A percentile compares a stretch with the other conserved stretches of the same genome.
Conservation (phyloP, 208 protist genomes). For the Acanthamoeba healyi region DNA sequence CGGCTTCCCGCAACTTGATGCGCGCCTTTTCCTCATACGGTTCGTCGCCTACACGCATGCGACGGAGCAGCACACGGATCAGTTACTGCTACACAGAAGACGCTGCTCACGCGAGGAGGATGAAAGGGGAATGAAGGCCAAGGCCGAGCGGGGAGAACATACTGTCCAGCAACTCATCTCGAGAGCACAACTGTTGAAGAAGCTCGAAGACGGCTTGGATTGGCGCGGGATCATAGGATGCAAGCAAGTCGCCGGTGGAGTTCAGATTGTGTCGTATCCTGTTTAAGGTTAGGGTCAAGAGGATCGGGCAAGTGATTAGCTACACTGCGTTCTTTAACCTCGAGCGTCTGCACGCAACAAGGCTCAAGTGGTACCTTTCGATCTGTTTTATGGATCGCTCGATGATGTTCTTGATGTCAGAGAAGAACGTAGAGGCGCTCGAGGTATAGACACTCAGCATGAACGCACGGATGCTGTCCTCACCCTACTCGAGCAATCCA, state of each 20-base stretch:
- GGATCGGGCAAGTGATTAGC: too few relatives aligned
- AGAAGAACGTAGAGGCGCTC: constrained; percentile 27
- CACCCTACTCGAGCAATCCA: neutral
- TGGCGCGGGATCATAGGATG: constrained; percentile 21
- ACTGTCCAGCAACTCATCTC: constrained; percentile 37
- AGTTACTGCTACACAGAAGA: too few relatives aligned
- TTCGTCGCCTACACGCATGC: constrained; percentile 8
- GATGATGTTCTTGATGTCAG: constrained; percentile 64
- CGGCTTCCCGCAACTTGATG: constrained; percentile 32
- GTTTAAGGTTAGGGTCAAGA: too few relatives aligned
- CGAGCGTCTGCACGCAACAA: too few relatives aligned
- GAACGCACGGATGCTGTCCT: constrained; percentile 53
- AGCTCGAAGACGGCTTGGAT: constrained; percentile 64
- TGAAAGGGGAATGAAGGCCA: neutral
- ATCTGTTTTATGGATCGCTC: constrained; percentile 53
- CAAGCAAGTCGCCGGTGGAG: constrained; percentile 29
- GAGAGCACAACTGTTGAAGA: constrained; percentile 66
- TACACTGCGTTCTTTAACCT: too few relatives aligned
- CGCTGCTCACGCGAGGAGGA: neutral
- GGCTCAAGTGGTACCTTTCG: constrained; percentile 35
- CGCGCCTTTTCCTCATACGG: constrained; percentile 48
- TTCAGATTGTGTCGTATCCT: constrained; percentile 40
- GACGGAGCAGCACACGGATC: too few relatives aligned
- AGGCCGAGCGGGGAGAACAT: too few relatives aligned
- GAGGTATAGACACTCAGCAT: constrained; percentile 70